phyloP scores from a whole-genome alignment of 805 yeast species.

The Kodamaea kakaduensis region DNA sequence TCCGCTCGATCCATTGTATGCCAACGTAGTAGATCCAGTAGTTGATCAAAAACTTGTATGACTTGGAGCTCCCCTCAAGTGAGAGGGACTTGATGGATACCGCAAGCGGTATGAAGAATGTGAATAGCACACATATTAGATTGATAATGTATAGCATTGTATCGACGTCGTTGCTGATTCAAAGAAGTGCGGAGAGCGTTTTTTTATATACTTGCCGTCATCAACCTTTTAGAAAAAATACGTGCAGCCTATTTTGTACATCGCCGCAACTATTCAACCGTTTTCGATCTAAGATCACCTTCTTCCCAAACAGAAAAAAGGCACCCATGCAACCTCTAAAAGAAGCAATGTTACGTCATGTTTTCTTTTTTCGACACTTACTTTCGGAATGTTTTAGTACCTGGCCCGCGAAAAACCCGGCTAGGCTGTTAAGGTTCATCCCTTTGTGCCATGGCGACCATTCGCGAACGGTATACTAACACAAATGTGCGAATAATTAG shows the following conservation, averaged over 20 bases:
- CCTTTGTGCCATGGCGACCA: too few species aligned
- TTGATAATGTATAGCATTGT: slow-evolving; percentile 1
- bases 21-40: slow-evolving; percentile 15
- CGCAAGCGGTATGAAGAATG: slow-evolving; percentile 12
- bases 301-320: neutral
- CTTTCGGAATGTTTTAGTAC: too few species aligned
- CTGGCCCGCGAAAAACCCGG: too few species aligned
- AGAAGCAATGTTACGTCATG: neutral
- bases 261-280: neutral
- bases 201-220: neutral
- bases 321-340: neutral
- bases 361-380: neutral
- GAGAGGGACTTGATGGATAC: slow-evolving; percentile 12
- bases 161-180: too few species aligned
- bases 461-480: too few species aligned
- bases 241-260: neutral
- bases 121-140: slow-evolving; percentile 3
- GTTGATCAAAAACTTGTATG: slow-evolving; percentile 13
- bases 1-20: slow-evolving; percentile 3
- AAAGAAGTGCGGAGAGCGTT: neutral
- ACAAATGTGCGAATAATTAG: too few species aligned
- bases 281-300: slow-evolving; percentile 2
- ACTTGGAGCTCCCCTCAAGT: slow-evolving; percentile 5
- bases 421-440: too few species aligned
- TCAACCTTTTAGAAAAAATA: neutral